Evolutionary conservation across 2,329 filamentous ascomycete genomes (phyloP), one percentile per base, ranked within the genome.

Genomic region (Drechslerella dactyloides): DNA sequence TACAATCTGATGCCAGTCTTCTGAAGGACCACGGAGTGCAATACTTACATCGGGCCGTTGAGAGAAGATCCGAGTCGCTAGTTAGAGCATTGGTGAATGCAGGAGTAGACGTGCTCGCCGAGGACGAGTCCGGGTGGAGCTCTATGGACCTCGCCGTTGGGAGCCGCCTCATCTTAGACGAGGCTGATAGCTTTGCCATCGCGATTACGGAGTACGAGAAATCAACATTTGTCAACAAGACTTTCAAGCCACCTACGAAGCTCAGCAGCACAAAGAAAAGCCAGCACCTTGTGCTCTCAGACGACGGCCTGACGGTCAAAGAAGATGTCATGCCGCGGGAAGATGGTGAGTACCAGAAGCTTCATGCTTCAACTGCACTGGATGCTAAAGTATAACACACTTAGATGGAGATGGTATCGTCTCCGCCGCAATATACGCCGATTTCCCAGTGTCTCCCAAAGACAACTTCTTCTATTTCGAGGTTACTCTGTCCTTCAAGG

Each of bases 41-140:
- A 17, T 59, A 55, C n/a, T 50, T 70, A 19, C 53, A 53, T 4
- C 58, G 66, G 3, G 66, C 66, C 10, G 17, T 64, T 13, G 40
- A 50, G 8, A 54, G 66, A 30, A 51, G 30, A 7, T 35, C 48
- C 3, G 54, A 55, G 33, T 8, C 48, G 6, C 40, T 70, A 13
- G 48, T 56, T 4, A 42, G 35, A 24, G 59, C 54, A 1, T 21
- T 70, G 19, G n/a, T 70, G 10, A 50, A 70, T 33, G 59, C 55
- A 2, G 66, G 66, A 15, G 50, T 64, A 6, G 44, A 54, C 17
- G 44, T 54, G 15, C 46, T 70, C 15, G 37, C n/a, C 30, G 59
- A 64, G 19, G 66, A 70, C 35, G 59, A 63, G 35, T 27, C 35
- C 8, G 66, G 66, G 3, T 70, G 66, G 66, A 70, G 55, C 48